phyloP scores from a whole-genome alignment of 306 rosid genomes.

The Lupinus albus region DNA sequence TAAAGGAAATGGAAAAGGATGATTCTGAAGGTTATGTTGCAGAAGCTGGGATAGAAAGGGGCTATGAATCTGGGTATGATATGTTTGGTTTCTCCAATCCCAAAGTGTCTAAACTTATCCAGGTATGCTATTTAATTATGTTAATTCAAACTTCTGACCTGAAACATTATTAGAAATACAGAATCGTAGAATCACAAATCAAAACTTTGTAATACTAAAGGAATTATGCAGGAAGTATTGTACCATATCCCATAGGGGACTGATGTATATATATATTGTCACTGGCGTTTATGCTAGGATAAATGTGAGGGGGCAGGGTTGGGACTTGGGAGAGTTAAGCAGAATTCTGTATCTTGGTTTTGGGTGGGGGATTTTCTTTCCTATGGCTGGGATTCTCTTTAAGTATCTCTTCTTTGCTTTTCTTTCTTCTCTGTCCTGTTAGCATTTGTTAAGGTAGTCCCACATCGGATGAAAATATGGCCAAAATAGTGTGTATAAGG shows the following conservation, averaged over 20 bases:
- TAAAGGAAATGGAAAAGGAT: conserved; percentile 55
- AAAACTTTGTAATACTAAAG: conserved; percentile 23
- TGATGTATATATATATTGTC: too few relatives aligned
- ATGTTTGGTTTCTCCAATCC: conserved; percentile 95
- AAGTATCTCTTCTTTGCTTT: neutral
- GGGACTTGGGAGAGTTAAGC: neutral
- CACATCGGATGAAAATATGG: too few relatives aligned
- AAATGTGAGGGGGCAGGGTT: too few relatives aligned
- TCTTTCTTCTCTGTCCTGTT: neutral
- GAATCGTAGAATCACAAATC: conserved; percentile 1
- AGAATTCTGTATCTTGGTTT: neutral
- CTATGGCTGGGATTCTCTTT: neutral
- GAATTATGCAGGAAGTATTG: conserved; percentile 18
- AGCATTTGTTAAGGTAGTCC: neutral
- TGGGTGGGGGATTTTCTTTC: neutral
- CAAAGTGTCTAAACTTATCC: conserved; percentile 74
- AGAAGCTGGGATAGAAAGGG: conserved; percentile 51
- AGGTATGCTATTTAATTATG: conserved; percentile 53
- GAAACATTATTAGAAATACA: too few relatives aligned
- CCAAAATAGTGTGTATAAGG: too few relatives aligned
- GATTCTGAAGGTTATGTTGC: conserved; percentile 56
- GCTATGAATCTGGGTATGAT: conserved; percentile 72
- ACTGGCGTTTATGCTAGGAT: neutral
- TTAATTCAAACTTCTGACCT: conserved; percentile 10
- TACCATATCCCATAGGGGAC: conserved; percentile 7